Percentiles rank a stretch among this genome's conserved stretches.
phyloP scores from a whole-genome alignment of 2,329 filamentous ascomycete species.

The Cladosporium oxysporum region DNA sequence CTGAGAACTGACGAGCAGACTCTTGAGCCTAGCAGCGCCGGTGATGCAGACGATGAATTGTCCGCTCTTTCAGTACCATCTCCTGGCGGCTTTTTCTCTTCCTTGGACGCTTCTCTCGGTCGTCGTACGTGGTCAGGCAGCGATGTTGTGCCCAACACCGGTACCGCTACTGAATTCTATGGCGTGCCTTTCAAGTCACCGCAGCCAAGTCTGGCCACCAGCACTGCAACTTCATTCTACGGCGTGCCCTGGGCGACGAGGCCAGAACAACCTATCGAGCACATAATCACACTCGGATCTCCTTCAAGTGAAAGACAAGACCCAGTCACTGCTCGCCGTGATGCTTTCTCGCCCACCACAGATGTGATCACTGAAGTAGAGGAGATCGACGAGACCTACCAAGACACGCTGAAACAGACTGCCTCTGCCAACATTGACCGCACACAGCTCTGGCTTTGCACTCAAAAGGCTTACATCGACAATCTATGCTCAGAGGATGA shows the following conservation, averaged over 20 bases:
- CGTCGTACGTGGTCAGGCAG: conserved; percentile 78
- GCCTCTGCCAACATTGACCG: conserved; percentile 77
- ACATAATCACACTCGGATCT: conserved; percentile 62
- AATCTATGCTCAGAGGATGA: conserved; percentile 35
- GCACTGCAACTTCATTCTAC: conserved; percentile 89
- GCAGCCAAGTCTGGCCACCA: conserved; percentile 67
- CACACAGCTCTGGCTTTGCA: conserved; percentile 81
- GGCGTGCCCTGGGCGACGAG: conserved; percentile 67
- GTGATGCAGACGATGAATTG: conserved; percentile 61
- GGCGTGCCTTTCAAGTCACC: conserved; percentile 69
- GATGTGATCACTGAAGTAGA: conserved; percentile 42
- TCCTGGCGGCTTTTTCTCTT: conserved; percentile 88
- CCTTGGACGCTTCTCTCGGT: conserved; percentile 67
- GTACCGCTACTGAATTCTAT: conserved; percentile 91
- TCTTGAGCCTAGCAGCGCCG: conserved; percentile 32
- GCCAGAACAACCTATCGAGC: conserved; percentile 58
- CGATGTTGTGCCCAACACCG: conserved; percentile 70
- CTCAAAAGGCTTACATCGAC: conserved; percentile 69
- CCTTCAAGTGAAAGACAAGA: conserved; percentile 47
- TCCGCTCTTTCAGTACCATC: conserved; percentile 87
- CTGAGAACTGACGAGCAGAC: conserved; percentile 32
- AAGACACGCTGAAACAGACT: conserved; percentile 68
- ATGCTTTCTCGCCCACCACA: conserved; percentile 42
- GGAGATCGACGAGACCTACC: conserved; percentile 68
- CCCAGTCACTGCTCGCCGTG: conserved; percentile 67